These are phyloP conservation scores for Ceratocystis papillata DNA, from an alignment of 2,329 filamentous ascomycete species.

Conservation along the genomic window DNA sequence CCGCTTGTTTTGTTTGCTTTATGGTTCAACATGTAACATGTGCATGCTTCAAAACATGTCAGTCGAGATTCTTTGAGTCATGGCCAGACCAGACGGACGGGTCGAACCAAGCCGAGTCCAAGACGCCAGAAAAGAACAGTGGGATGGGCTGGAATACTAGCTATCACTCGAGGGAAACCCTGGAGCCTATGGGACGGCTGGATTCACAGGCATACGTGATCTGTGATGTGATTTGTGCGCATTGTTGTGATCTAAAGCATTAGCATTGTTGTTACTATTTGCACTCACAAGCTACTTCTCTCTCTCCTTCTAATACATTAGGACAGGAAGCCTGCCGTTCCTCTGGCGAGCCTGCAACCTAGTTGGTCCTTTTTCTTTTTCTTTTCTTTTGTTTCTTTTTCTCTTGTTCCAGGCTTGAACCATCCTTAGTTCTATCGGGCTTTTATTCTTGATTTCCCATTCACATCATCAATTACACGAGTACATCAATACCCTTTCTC, in stretches of 20 bases:
- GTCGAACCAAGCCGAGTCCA: background rate
- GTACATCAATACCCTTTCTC: conserved; percentile 1
- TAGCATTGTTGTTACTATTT: too few relatives aligned
- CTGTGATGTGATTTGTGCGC: too few relatives aligned
- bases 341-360: background rate
- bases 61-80: background rate
- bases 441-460: background rate
- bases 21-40: too few relatives aligned
- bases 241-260: too few relatives aligned
- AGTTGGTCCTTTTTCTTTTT: background rate
- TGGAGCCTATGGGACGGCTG: too few relatives aligned
- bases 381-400: background rate
- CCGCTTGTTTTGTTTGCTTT: background rate
- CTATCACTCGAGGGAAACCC: too few relatives aligned
- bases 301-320: too few relatives aligned
- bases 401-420: background rate
- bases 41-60: conserved; percentile 2
- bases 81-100: conserved; percentile 1
- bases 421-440: background rate
- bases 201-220: too few relatives aligned
- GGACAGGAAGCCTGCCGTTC: too few relatives aligned
- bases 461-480: background rate
- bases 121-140: background rate
- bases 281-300: background rate
- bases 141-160: background rate